These are phyloP conservation scores for Aspergillus pseudonomiae DNA, from an alignment of 2,329 filamentous ascomycete species.

Conservation along the genomic window DNA sequence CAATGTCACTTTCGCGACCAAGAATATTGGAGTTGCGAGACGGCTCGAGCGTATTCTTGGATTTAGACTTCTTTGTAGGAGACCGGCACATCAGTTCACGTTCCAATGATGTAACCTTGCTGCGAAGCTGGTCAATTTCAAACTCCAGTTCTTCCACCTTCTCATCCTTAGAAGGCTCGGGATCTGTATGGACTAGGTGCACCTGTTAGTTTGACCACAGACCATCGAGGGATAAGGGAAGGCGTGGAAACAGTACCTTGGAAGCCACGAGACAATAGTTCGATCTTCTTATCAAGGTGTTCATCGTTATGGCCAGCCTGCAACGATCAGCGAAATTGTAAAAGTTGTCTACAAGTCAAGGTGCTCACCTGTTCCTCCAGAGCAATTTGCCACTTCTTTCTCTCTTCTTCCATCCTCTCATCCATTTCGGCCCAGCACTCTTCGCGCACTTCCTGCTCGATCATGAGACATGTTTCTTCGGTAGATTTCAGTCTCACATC, in stretches of 20 bases:
- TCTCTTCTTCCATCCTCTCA: constrained; percentile 70
- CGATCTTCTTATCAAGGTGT: constrained; percentile 86
- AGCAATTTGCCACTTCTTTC: constrained; percentile 77
- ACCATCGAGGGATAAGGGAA: neutral
- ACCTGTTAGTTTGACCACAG: constrained; percentile 17
- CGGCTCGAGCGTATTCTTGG: constrained; percentile 33
- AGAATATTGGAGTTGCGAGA: constrained; percentile 34
- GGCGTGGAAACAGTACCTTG: constrained; percentile 40
- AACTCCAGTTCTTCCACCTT: constrained; percentile 66
- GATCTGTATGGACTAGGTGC: constrained; percentile 50
- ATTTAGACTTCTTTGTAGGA: constrained; percentile 58
- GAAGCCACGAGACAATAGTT: constrained; percentile 64
- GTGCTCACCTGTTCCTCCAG: constrained; percentile 69
- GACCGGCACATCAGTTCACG: constrained; percentile 67
- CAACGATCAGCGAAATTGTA: constrained; percentile 16
- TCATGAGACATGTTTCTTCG: constrained; percentile 65
- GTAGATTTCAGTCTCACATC: constrained; percentile 73
- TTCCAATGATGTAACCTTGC: constrained; percentile 66
- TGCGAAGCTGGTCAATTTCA: constrained; percentile 71
- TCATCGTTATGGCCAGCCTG: constrained; percentile 72
- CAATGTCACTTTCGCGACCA: constrained; percentile 43
- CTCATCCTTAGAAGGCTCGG: constrained; percentile 57
- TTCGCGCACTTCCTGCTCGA: constrained; percentile 84
- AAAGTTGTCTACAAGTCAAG: neutral
- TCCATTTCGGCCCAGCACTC: constrained; percentile 91